Evolutionary conservation across 1,139 yeast genomes (phyloP).

Genomic region (Pneumocystis canis): DNA sequence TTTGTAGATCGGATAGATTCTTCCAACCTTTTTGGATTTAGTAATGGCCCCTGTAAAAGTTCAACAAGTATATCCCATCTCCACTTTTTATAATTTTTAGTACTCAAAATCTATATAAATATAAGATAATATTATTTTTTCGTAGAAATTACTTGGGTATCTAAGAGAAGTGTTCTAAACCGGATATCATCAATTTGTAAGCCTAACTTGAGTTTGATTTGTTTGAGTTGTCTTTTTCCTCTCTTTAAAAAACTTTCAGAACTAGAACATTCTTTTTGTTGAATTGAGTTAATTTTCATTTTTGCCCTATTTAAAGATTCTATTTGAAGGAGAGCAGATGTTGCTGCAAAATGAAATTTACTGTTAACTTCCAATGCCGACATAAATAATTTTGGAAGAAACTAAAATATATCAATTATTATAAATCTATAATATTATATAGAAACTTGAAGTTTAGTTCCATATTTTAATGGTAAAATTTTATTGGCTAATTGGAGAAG

Average conservation of each 20-base stretch:
- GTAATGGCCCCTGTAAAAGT: constrained; percentile 64
- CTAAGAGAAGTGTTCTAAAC: constrained; percentile 49
- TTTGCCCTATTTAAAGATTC: constrained; percentile 21
- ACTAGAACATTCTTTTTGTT: not conserved
- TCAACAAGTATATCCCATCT: constrained; percentile 62
- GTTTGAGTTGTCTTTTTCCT: constrained; percentile 27
- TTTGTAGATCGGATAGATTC: constrained; percentile 70
- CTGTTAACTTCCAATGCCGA: constrained; percentile 20
- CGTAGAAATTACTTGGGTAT: constrained; percentile 39
- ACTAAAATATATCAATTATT: not conserved
- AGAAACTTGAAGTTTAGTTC: constrained; percentile 18
- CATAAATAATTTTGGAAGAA: constrained; percentile 23
- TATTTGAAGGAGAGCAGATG: constrained; percentile 30
- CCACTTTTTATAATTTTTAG: constrained; percentile 77
- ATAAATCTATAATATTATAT: not conserved
- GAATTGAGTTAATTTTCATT: not conserved
- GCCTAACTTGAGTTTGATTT: constrained; percentile 34
- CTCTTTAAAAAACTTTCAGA: constrained; percentile 14
- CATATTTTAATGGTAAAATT: constrained; percentile 34
- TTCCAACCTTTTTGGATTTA: constrained; percentile 56
- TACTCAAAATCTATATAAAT: constrained; percentile 29
- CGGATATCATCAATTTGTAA: constrained; percentile 53
- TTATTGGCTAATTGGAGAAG: constrained; percentile 41
- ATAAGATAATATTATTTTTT: not conserved
- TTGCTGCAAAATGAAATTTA: constrained; percentile 16